Evolutionary conservation across 2,329 filamentous ascomycete genomes (phyloP).

Genomic region (Neophaeococcomyces mojaviensis): DNA sequence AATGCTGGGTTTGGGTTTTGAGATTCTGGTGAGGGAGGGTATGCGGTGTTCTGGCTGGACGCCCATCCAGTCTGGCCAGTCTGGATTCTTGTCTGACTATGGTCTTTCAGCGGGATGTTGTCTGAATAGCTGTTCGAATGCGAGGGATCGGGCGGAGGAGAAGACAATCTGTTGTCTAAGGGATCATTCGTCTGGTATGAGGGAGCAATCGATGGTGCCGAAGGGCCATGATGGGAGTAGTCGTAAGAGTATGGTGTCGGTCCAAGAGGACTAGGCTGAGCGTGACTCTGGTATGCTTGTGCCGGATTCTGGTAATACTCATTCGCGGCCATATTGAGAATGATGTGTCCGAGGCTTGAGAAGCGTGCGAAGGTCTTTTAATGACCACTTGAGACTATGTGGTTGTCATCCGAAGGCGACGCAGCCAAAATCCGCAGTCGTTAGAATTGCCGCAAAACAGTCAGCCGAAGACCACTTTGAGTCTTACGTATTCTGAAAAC

Average conservation of each 20-base stretch:
- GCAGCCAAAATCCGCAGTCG: background rate
- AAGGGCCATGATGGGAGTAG: background rate
- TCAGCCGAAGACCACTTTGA: background rate
- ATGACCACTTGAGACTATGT: background rate
- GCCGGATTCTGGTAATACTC: conserved; percentile 49
- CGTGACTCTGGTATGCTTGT: conserved; percentile 2
- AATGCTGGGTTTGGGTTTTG: conserved; percentile 19
- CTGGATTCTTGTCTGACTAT: conserved; percentile 12
- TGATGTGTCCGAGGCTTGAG: background rate
- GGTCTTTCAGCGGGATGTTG: conserved; percentile 15
- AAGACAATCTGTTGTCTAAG: conserved; percentile 8
- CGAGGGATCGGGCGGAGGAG: conserved; percentile 12
- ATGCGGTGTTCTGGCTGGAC: conserved; percentile 32
- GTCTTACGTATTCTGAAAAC: too few relatives aligned
- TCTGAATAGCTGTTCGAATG: conserved; percentile 12
- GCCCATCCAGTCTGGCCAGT: conserved; percentile 14
- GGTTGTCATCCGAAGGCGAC: background rate
- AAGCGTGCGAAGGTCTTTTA: background rate
- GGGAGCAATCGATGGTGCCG: background rate
- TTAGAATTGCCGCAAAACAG: background rate
- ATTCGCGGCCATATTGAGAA: conserved; percentile 51
- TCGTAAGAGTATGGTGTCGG: background rate
- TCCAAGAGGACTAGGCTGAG: background rate
- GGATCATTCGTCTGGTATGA: conserved; percentile 7
- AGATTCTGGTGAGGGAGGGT: conserved; percentile 52